Conservation (phyloP, 306 rosid genomes). For the Rubus parviflorus region DNA sequence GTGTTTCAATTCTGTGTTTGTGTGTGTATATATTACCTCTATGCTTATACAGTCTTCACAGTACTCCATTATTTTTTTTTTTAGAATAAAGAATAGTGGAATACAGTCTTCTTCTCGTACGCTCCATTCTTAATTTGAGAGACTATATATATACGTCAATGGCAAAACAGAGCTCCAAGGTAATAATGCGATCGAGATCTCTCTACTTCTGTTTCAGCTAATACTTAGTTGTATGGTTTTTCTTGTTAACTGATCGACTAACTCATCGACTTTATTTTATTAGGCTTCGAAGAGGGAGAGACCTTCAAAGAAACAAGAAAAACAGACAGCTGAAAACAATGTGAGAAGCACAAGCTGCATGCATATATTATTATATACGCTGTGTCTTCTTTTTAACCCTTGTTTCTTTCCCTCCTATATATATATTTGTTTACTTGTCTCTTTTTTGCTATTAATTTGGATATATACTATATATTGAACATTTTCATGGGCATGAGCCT, state of each 20-base stretch:
- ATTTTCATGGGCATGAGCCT: too few species aligned
- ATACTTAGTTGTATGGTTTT: neutral
- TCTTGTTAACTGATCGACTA: neutral
- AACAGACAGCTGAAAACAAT: neutral
- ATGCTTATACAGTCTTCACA: neutral
- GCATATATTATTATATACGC: neutral
- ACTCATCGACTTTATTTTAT: neutral
- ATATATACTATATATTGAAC: too few species aligned
- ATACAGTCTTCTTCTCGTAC: neutral
- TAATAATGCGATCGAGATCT: neutral
- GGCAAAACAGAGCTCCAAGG: neutral
- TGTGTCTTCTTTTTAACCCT: too few species aligned
- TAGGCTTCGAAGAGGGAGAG: neutral
- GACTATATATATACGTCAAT: neutral
- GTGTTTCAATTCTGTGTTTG: neutral
- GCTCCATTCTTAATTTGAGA: neutral
- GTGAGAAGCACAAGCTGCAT: neutral
- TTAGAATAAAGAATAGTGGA: neutral
- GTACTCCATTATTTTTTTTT: neutral
- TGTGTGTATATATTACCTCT: neutral
- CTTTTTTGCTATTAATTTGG: too few species aligned
- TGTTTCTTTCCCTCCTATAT: neutral
- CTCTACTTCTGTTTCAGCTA: neutral
- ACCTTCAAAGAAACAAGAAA: neutral
- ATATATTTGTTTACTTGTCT: too few species aligned